Percentiles rank a stretch among this genome's conserved stretches.
These are phyloP conservation scores for Sugiyamaella sp. DNA, from an alignment of 1,139 yeast genomes.

Conservation along the genomic window DNA sequence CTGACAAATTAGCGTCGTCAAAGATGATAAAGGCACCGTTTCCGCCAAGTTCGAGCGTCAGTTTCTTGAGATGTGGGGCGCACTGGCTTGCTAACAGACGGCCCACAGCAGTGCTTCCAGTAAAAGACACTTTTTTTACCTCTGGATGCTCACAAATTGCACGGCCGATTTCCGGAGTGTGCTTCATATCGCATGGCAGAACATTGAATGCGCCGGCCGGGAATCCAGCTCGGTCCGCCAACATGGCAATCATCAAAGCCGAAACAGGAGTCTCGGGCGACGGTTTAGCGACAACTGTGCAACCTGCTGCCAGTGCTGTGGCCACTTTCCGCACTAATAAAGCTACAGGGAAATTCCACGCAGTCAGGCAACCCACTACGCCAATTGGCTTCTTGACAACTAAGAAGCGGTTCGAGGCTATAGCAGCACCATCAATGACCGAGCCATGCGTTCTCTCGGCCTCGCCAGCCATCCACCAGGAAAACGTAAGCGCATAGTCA, in stretches of 20 bases:
- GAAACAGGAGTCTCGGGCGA: constrained; percentile 86
- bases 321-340: constrained; percentile 90
- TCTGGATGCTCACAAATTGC: constrained; percentile 66
- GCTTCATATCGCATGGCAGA: constrained; percentile 55
- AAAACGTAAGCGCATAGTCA: constrained; percentile 73
- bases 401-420: constrained; percentile 57
- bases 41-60: constrained; percentile 87
- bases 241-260: constrained; percentile 74
- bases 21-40: constrained; percentile 89
- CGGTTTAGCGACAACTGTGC: constrained; percentile 86
- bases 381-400: constrained; percentile 83
- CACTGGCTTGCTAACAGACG: constrained; percentile 75
- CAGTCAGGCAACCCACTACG: constrained; percentile 85
- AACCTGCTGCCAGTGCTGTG: constrained; percentile 91
- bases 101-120: constrained; percentile 87
- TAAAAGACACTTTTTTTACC: constrained; percentile 80
- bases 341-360: constrained; percentile 94
- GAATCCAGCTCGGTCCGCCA: constrained; percentile 76
- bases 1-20: constrained; percentile 74
- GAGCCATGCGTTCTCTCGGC: constrained; percentile 77
- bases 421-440: constrained; percentile 61
- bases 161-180: constrained; percentile 59
- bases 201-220: constrained; percentile 81
- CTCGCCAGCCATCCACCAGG: constrained; percentile 85
- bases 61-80: constrained; percentile 73